A percentile compares a stretch with the other conserved stretches of the same genome.
Conservation (phyloP, 1,284 basidiomycete genomes). For the Ustanciosporium gigantosporum region DNA sequence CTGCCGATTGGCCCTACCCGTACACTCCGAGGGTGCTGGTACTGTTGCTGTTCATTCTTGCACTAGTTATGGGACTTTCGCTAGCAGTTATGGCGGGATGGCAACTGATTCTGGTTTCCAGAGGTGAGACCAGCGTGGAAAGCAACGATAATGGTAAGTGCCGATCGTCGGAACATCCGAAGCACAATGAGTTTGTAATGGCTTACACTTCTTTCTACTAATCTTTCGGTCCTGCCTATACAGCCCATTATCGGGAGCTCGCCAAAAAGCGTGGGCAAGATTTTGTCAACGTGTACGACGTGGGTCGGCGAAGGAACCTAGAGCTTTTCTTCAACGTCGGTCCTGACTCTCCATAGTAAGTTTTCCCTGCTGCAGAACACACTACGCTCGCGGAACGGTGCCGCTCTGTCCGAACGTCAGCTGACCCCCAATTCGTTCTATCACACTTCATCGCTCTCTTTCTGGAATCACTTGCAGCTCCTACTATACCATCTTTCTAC, state of each 20-base stretch:
- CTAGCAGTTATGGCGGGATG: constrained; percentile 78
- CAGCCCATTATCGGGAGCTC: constrained; percentile 70
- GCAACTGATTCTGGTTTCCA: constrained; percentile 75
- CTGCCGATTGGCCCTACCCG: constrained; percentile 67
- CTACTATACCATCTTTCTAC: constrained; percentile 76
- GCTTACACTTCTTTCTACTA: background rate
- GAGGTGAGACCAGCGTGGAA: constrained; percentile 91
- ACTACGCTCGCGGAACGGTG: too few relatives aligned
- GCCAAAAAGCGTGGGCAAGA: constrained; percentile 69
- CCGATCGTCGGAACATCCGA: too few relatives aligned
- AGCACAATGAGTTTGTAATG: too few relatives aligned
- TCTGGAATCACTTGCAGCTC: constrained; percentile 66
- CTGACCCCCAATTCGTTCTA: too few relatives aligned
- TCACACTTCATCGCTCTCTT: too few relatives aligned
- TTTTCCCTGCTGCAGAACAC: too few relatives aligned
- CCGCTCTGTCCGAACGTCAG: too few relatives aligned
- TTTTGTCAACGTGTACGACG: constrained; percentile 89
- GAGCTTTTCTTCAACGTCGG: constrained; percentile 87
- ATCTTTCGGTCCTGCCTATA: background rate
- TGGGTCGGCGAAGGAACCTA: constrained; percentile 76
- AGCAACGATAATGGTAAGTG: constrained; percentile 73
- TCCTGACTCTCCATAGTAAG: constrained; percentile 56
- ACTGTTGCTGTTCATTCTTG: constrained; percentile 69
- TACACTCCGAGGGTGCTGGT: constrained; percentile 72
- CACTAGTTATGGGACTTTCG: constrained; percentile 73